Conservation (phyloP, 257 asterid species). For the Jaltomata sinuosa region DNA sequence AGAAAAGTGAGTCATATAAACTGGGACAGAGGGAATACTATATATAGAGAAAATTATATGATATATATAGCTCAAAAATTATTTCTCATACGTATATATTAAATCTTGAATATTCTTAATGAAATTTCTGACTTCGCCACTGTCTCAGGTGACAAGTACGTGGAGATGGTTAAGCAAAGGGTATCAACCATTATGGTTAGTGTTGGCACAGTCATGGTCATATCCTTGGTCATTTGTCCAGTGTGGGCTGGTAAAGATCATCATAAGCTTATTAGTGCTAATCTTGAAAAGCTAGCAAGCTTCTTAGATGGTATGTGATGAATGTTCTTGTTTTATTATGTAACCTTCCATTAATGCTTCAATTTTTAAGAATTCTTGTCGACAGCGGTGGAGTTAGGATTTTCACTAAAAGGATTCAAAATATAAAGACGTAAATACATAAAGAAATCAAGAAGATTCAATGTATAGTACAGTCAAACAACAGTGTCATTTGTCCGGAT, state of each 20-base stretch:
- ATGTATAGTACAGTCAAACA: not conserved
- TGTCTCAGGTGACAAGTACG: conserved; percentile 57
- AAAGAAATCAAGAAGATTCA: not conserved
- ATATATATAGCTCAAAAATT: no score
- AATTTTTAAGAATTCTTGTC: not conserved
- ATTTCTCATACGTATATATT: no score
- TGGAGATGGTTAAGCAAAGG: conserved; percentile 51
- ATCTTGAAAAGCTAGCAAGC: conserved; percentile 43
- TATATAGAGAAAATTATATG: no score
- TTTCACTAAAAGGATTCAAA: not conserved
- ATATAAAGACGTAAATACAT: no score
- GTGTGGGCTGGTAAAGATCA: conserved; percentile 88
- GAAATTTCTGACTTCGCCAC: no score
- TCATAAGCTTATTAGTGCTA: conserved; percentile 34
- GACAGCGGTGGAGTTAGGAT: not conserved
- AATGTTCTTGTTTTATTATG: not conserved
- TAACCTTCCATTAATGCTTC: not conserved
- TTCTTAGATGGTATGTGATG: conserved; percentile 43
- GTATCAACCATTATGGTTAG: conserved; percentile 54
- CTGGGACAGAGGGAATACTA: no score
- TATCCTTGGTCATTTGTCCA: conserved; percentile 48
- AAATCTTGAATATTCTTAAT: no score
- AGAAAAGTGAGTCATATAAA: no score
- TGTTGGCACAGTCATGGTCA: conserved; percentile 40
- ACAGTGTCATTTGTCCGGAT: accelerated